Percentiles rank a stretch among this genome's conserved stretches.
Conservation (phyloP, 2,329 filamentous ascomycete species). For the Neofusicoccum parvum region DNA sequence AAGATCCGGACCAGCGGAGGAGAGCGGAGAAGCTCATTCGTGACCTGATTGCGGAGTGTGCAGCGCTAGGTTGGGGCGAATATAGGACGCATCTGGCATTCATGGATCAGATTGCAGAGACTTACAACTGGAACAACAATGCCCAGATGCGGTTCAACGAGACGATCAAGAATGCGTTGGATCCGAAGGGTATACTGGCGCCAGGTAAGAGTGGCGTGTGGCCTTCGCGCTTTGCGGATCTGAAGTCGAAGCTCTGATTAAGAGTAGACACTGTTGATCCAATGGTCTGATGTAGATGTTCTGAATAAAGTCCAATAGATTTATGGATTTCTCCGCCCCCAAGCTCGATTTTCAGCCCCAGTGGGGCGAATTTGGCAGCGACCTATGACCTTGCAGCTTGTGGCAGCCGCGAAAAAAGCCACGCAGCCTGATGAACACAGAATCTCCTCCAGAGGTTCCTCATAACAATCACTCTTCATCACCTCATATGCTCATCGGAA, state of each 20-base stretch:
- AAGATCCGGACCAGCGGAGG: constrained; percentile 28
- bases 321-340: too few relatives aligned
- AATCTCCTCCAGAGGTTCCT: too few relatives aligned
- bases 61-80: constrained; percentile 46
- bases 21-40: constrained; percentile 32
- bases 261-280: too few relatives aligned
- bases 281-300: too few relatives aligned
- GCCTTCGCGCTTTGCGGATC: constrained; percentile 22
- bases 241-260: constrained; percentile 2
- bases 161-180: constrained; percentile 48
- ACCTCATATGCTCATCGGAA: too few relatives aligned
- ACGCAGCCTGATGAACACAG: too few relatives aligned
- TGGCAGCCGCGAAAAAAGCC: too few relatives aligned
- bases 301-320: too few relatives aligned
- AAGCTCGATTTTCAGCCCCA: too few relatives aligned
- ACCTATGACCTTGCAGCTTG: too few relatives aligned
- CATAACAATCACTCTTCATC: too few relatives aligned
- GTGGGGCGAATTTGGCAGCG: too few relatives aligned
- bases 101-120: constrained; percentile 52
- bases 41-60: constrained; percentile 42
- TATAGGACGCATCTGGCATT: constrained; percentile 51
- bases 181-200: constrained; percentile 41
- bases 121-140: constrained; percentile 50
- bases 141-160: constrained; percentile 49
- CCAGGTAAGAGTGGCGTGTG: constrained; percentile 30